phyloP scores from a whole-genome alignment of 2,329 filamentous ascomycete species.

The Stagonosporopsis cucurbitacearum region DNA sequence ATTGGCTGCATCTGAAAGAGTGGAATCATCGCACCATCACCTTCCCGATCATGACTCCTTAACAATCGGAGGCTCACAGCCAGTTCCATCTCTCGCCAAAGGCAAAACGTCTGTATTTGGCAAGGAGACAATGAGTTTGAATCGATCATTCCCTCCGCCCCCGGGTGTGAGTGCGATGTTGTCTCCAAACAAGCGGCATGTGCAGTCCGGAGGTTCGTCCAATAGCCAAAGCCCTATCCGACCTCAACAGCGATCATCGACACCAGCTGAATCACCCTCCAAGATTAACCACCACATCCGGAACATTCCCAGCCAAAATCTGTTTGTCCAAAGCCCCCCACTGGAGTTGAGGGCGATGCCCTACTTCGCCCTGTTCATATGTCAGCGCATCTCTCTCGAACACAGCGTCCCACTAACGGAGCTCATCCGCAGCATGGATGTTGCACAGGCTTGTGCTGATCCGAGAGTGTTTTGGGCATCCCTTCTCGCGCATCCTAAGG shows the following conservation, averaged over 20 bases:
- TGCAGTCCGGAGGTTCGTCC: not conserved
- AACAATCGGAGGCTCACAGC: not conserved
- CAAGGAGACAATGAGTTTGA: not conserved
- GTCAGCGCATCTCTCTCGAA: slow-evolving; percentile 34
- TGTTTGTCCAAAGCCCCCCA: slow-evolving; percentile 36
- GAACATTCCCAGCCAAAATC: slow-evolving; percentile 32
- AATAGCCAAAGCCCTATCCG: not conserved
- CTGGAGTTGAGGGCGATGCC: slow-evolving; percentile 23
- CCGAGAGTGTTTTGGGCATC: slow-evolving; percentile 31
- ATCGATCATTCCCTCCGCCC: slow-evolving; percentile 5
- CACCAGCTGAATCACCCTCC: slow-evolving; percentile 20
- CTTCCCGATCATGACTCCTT: not conserved
- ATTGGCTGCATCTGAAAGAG: slow-evolving; percentile 18
- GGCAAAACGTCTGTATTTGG: not conserved
- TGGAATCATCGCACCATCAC: slow-evolving; percentile 12
- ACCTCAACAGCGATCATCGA: not conserved
- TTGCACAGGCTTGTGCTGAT: slow-evolving; percentile 9
- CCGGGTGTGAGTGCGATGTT: not conserved
- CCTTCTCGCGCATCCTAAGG: slow-evolving; percentile 14
- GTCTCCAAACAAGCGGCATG: not conserved
- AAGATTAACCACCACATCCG: slow-evolving; percentile 35
- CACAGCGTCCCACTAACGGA: slow-evolving; percentile 18
- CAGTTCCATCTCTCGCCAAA: not conserved
- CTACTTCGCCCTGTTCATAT: slow-evolving; percentile 46
- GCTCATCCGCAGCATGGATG: slow-evolving; percentile 23